Base-by-base conservation (phyloP, 805 yeast species). In the Wickerhamomyces subpelliculosus region DNA sequence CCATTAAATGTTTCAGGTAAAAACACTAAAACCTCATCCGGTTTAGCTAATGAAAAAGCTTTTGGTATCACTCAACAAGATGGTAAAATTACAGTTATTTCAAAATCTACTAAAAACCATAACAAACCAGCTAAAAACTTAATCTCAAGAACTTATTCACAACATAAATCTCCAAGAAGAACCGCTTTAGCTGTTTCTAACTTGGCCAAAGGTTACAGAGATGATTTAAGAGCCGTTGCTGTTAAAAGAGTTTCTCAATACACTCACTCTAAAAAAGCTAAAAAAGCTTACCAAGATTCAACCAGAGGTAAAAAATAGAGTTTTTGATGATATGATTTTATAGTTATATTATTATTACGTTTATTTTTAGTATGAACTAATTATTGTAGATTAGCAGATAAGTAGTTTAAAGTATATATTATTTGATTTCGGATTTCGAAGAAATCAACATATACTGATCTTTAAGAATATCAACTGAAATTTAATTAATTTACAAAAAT, bases 31-130 rank as follows among this genome's bases (percentile, higher is more conserved):
- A 50, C 60, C 54, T 59, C 67, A 42, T 65, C 76, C 38, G 75
- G 77, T 54, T 60, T 69, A 53, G 69, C 60, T 50, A 69, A 67
- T 65, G 59, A 60, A 54, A 68, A 67, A 63, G 75, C 78, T 44
- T 46, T 68, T 42, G 73, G 73, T 57, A 64, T 70, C 49, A 47
- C 61, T 46, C 53, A 49, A 54, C 48, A 57, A 47, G 50, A 54
- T 42, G 72, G 69, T 44, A 48, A 60, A 51, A 58, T 71, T 52
- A 57, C 60, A 44, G 57, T 69, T 39, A 43, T 60, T 45, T 53
- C 73, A 57, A 70, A 70, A 66, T 55, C 52, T 48, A 58, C 61
- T 52, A 65, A 69, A 59, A 55, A 64, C 61, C 57, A 65, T 53
- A 67, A 64, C 71, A 64, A 67, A 60, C 75, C 75, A 56, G 55